Percentiles rank a stretch among this genome's conserved stretches.
Conservation (phyloP, 345 rosid species). For the Nephelium lappaceum region DNA sequence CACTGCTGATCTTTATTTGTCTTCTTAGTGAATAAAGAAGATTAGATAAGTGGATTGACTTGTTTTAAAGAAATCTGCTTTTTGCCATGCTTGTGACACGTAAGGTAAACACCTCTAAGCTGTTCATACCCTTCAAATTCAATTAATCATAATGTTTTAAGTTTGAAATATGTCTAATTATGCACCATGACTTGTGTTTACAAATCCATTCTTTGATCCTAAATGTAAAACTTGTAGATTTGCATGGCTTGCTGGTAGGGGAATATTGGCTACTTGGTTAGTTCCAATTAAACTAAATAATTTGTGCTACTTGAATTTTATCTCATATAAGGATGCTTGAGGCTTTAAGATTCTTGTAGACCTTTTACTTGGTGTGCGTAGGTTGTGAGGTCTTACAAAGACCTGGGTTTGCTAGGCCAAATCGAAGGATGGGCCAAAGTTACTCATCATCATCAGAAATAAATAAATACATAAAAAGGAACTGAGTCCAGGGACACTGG, state of each 20-base stretch:
- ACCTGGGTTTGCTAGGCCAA: background rate
- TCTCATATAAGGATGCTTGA: background rate
- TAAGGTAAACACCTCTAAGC: background rate
- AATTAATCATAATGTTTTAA: background rate
- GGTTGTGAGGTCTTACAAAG: background rate
- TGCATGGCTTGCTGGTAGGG: background rate
- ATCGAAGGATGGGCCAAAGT: background rate
- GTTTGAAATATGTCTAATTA: background rate
- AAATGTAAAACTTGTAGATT: background rate
- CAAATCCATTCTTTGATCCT: background rate
- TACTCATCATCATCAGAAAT: background rate
- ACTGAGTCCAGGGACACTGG: background rate
- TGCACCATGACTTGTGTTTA: background rate
- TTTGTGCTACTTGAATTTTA: background rate
- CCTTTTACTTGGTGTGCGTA: background rate
- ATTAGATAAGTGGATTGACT: no score
- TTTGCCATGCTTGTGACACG: no score
- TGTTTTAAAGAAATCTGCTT: no score
- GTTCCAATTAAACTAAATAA: background rate
- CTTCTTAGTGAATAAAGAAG: no score
- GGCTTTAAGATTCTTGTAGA: background rate
- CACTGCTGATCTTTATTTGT: no score
- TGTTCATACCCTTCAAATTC: background rate
- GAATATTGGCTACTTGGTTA: background rate
- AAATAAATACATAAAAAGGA: background rate